Evolutionary conservation across 352 stramenopile species (phyloP).

Genomic region (Phytophthora pini): DNA sequence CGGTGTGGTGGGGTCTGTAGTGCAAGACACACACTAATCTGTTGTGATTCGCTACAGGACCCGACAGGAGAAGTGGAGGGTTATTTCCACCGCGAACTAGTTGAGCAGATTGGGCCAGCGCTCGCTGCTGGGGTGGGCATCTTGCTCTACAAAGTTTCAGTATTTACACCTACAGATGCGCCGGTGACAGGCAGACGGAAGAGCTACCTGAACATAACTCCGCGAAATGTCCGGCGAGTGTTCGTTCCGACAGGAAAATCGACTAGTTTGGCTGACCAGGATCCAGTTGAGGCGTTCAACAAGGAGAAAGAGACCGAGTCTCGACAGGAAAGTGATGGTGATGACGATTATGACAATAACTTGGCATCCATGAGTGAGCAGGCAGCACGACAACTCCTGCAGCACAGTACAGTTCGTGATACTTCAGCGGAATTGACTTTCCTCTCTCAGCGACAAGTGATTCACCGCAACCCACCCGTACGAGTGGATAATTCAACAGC

Average conservation of each 20-base stretch:
- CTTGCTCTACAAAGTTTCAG: slow-evolving; percentile 72
- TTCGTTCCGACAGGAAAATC: slow-evolving; percentile 47
- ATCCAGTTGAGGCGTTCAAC: slow-evolving; percentile 63
- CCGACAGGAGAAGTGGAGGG: slow-evolving; percentile 78
- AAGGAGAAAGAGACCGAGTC: slow-evolving; percentile 44
- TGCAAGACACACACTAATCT: neutral
- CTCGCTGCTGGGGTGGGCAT: slow-evolving; percentile 57
- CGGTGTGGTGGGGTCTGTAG: neutral
- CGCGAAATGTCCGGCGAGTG: slow-evolving; percentile 65
- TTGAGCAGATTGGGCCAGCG: slow-evolving; percentile 70
- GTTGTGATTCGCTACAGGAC: slow-evolving; percentile 48
- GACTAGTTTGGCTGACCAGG: slow-evolving; percentile 28
- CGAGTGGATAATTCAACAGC: slow-evolving; percentile 29
- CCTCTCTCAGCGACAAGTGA: slow-evolving; percentile 81
- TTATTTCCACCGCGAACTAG: slow-evolving; percentile 84
- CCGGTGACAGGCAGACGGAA: slow-evolving; percentile 51
- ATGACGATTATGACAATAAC: slow-evolving; percentile 40
- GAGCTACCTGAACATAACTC: slow-evolving; percentile 78
- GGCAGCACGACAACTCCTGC: slow-evolving; percentile 40
- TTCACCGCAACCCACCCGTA: slow-evolving; percentile 74
- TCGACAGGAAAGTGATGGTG: slow-evolving; percentile 42
- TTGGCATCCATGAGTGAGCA: slow-evolving; percentile 30
- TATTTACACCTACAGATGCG: slow-evolving; percentile 66
- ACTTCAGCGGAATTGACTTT: slow-evolving; percentile 77
- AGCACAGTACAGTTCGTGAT: slow-evolving; percentile 55